A percentile compares a stretch with the other conserved stretches of the same genome.
These are phyloP conservation scores for Diplodia corticola DNA, from an alignment of 2,329 filamentous ascomycete species.

Conservation along the genomic window DNA sequence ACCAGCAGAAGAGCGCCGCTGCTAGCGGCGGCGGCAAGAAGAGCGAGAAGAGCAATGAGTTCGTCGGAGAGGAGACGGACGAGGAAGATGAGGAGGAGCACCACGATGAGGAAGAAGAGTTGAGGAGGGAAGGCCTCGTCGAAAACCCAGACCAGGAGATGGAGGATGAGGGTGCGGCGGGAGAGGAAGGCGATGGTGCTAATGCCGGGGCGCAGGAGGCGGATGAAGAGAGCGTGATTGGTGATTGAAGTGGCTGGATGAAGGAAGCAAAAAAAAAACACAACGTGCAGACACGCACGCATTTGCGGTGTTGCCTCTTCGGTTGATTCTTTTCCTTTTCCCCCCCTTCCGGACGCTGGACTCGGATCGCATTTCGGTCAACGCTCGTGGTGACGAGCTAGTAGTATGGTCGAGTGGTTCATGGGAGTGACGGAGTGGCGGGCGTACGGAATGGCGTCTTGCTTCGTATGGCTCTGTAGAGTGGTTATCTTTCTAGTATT, in stretches of 20 bases:
- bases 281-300: not conserved
- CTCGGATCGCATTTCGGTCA: not conserved
- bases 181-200: constrained; percentile 32
- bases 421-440: constrained; percentile 6
- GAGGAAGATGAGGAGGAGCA: constrained; percentile 44
- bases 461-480: not conserved
- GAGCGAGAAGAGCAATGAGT: constrained; percentile 31
- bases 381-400: not conserved
- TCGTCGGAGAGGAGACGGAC: constrained; percentile 45
- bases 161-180: constrained; percentile 26
- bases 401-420: not conserved
- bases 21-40: constrained; percentile 15
- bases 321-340: not conserved
- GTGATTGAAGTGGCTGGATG: constrained; percentile 36
- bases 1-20: constrained; percentile 29
- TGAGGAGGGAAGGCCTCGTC: constrained; percentile 27
- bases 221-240: constrained; percentile 48
- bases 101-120: constrained; percentile 35
- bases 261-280: no score
- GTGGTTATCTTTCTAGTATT: not conserved
- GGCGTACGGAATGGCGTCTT: not conserved
- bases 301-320: not conserved
- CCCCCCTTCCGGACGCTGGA: no score
- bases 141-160: constrained; percentile 28
- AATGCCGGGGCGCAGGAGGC: constrained; percentile 35